A percentile compares a stretch with the other conserved stretches of the same genome.
Conservation (phyloP, 805 yeast genomes). For the Lipomyces lipofer region DNA sequence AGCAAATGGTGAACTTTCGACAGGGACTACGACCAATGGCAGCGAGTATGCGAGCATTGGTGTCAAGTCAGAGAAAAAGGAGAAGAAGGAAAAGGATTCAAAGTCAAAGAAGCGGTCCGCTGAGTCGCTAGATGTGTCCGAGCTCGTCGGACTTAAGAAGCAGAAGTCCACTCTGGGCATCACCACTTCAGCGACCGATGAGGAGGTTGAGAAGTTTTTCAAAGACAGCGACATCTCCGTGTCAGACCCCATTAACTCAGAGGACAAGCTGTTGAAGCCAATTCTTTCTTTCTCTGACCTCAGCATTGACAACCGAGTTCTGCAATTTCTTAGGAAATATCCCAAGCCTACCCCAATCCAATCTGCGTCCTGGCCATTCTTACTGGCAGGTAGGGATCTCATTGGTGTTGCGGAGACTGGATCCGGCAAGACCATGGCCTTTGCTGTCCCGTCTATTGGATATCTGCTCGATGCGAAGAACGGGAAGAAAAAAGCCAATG, state of each 20-base stretch:
- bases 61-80: conserved; percentile 1
- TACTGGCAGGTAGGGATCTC: conserved; percentile 76
- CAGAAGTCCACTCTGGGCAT: conserved; percentile 2
- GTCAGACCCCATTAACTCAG: conserved; percentile 64
- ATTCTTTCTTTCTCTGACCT: conserved; percentile 66
- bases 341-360: conserved; percentile 96
- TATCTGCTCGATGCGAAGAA: conserved; percentile 49
- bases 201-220: conserved; percentile 63
- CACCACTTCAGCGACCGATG: conserved; percentile 48
- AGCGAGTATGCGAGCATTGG: conserved; percentile 33
- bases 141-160: conserved; percentile 4
- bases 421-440: conserved; percentile 95
- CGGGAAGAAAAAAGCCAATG: conserved; percentile 41
- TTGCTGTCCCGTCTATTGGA: conserved; percentile 94
- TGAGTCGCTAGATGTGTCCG: conserved; percentile 43
- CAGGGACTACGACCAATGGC: conserved; percentile 36
- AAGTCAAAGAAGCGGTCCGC: conserved; percentile 45
- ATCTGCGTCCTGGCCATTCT: conserved; percentile 90
- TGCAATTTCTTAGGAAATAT: conserved; percentile 64
- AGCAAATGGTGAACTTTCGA: conserved; percentile 37
- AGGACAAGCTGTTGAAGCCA: conserved; percentile 59
- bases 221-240: conserved; percentile 73
- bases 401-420: conserved; percentile 99
- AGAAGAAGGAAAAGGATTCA: conserved; percentile 38
- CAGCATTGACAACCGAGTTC: conserved; percentile 54